These are phyloP conservation scores for Acanthamoeba castellanii DNA, from an alignment of 208 protist species.

Conservation along the genomic window DNA sequence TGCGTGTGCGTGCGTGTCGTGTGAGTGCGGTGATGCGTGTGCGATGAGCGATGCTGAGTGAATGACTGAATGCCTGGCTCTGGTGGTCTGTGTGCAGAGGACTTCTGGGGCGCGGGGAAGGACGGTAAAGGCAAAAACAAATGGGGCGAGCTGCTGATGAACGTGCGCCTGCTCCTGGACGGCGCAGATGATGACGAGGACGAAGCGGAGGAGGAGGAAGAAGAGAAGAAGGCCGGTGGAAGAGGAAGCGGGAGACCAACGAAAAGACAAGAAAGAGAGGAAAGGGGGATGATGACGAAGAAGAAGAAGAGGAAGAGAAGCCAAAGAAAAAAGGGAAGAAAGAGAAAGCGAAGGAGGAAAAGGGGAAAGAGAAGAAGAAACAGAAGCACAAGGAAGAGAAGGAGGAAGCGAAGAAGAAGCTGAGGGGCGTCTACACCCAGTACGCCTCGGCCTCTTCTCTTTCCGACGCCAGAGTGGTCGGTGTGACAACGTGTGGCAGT, in stretches of 20 bases:
- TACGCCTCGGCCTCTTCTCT: background rate
- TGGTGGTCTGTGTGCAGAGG: background rate
- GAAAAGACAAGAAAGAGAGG: background rate
- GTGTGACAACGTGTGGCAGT: background rate
- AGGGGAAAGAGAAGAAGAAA: background rate
- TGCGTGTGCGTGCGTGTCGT: background rate
- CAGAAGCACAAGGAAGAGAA: background rate
- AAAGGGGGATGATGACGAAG: background rate
- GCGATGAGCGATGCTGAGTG: background rate
- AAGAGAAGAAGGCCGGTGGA: background rate
- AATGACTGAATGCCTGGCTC: background rate
- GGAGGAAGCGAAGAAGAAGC: slow-evolving; percentile 9
- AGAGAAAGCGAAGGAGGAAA: background rate
- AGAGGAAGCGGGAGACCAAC: background rate
- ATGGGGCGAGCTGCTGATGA: slow-evolving; percentile 30
- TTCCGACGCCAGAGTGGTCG: background rate
- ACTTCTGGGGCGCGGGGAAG: background rate
- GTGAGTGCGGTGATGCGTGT: background rate
- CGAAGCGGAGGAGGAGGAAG: background rate
- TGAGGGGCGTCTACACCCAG: slow-evolving; percentile 13
- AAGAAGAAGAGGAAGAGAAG: background rate
- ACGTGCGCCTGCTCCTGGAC: background rate
- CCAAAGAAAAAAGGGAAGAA: background rate
- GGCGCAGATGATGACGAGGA: background rate
- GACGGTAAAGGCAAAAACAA: background rate